Percentiles rank a stretch among this genome's conserved stretches.
Evolutionary conservation across 2,329 filamentous ascomycete genomes (phyloP).

Genomic region (Juglanconis juglandina): DNA sequence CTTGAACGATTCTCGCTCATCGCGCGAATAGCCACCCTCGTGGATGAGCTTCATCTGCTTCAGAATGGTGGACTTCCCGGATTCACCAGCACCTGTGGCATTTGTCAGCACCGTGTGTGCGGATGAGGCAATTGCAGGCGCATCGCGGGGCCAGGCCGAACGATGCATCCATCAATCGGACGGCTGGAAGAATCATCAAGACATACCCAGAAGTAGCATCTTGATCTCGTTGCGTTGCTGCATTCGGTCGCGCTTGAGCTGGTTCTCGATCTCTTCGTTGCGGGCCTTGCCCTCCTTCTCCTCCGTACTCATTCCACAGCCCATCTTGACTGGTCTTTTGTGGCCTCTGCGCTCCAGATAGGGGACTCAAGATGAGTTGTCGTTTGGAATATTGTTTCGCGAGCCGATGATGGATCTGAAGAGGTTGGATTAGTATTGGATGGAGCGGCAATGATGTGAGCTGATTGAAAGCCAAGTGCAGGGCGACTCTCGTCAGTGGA

Average conservation of each 20-base stretch:
- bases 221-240: conserved; percentile 99
- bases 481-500: neutral
- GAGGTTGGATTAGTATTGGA: neutral
- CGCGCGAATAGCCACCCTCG: conserved; percentile 96
- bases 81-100: conserved; percentile 85
- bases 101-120: conserved; percentile 21
- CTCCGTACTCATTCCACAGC: conserved; percentile 99
- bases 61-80: conserved; percentile 88
- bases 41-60: conserved; percentile 99
- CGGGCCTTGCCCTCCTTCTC: conserved; percentile 99
- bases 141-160: too few species aligned
- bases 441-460: neutral
- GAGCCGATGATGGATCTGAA: neutral
- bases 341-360: conserved; percentile 9
- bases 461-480: neutral
- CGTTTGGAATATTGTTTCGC: neutral
- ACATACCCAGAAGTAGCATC: conserved; percentile 95
- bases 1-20: conserved; percentile 70
- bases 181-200: neutral
- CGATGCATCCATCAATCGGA: neutral
- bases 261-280: conserved; percentile 99
- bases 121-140: neutral
- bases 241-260: conserved; percentile 97
- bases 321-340: conserved; percentile 68
- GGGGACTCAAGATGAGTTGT: neutral